Base-by-base conservation (phyloP, 2,329 filamentous ascomycete genomes). In the Calonectria montana region DNA sequence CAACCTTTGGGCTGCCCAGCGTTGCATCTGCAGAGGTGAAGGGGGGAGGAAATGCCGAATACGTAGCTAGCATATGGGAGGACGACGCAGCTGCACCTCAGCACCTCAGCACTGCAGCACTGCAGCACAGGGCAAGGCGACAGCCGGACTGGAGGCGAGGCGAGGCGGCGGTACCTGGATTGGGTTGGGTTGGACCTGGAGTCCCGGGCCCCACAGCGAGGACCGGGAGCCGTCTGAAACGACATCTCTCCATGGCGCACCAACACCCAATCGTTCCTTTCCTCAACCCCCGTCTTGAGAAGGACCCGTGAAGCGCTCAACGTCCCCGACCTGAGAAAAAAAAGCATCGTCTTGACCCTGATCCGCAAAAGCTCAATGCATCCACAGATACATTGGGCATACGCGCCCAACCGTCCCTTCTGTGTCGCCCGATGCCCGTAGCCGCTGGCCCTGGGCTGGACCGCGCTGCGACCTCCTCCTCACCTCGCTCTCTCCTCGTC, bases 221-320 rank as follows among this genome's bases (percentile, higher is more conserved):
- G 37, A n/a, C 61, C 31, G 50, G 45, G 67, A 55, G 70, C 63
- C 45, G 43, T 70, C 76, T 80, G 78, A 80, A 78, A 80, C 78
- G 69, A 73, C 71, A 53, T 72, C 69, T 77, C 64, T 72, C 74
- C 39, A 69, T 73, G 61, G 50, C 43, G 45, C 39, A 29, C 39
- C 70, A 41, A 67, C 45, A 68, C 48, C 78, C 78, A 79, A 79
- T 80, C 77, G 63, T 76, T 65, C 57, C 10, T 16, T 35, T 21
- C 13, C 15, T 66, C 65, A 77, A 78, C 74, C 77, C 78, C 18
- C 45, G 77, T 74, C 75, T 75, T 71, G 74, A 78, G 70, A 73
- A 74, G 72, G 63, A 55, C 47, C 43, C 35, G 37, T 64, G 67
- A 55, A 31, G 35, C 67, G 29, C 65, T n/a, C 29, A 39, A 47